phyloP scores from a whole-genome alignment of 345 rosid genomes.

The Eucalyptus curtisii region DNA sequence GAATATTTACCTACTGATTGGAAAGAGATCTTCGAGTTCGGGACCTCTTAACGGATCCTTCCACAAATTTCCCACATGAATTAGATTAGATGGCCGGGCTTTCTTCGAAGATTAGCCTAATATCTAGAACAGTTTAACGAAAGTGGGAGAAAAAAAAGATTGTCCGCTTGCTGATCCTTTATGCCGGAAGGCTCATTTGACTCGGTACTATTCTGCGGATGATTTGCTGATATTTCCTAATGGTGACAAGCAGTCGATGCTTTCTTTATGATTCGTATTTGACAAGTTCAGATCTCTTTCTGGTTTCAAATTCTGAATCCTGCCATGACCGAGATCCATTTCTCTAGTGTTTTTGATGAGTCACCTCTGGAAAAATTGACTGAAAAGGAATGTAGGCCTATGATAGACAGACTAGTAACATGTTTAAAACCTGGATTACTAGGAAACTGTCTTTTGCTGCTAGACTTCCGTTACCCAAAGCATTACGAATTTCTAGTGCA shows the following conservation, averaged over 20 bases:
- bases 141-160: background rate
- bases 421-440: background rate
- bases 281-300: background rate
- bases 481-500: background rate
- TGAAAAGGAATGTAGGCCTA: background rate
- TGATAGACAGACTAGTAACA: background rate
- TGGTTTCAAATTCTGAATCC: background rate
- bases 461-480: background rate
- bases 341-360: background rate
- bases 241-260: background rate
- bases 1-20: background rate
- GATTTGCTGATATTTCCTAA: background rate
- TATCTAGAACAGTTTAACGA: background rate
- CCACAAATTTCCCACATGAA: background rate
- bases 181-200: background rate
- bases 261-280: background rate
- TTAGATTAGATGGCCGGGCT: background rate
- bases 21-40: background rate
- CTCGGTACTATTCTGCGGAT: background rate
- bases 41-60: background rate
- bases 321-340: background rate
- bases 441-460: background rate
- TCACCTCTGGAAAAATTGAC: background rate
- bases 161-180: background rate
- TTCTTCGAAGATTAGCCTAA: background rate